A percentile compares a stretch with the other conserved stretches of the same genome.
Conservation (phyloP, 345 rosid species). For the Psidium guajava region DNA sequence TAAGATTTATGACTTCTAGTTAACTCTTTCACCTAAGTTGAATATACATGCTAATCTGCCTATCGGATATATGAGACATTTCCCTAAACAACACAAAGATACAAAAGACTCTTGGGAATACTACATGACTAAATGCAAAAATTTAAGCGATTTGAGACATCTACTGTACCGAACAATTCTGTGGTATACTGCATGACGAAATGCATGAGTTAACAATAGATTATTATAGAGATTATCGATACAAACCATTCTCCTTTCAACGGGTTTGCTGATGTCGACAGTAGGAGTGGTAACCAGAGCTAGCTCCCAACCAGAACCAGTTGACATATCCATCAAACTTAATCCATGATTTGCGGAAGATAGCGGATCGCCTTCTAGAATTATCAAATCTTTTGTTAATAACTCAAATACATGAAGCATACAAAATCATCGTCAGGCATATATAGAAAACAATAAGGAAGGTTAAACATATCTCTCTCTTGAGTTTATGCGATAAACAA, state of each 20-base stretch:
- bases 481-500: not conserved
- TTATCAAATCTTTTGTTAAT: not conserved
- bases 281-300: slow-evolving; percentile 75
- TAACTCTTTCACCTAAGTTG: not conserved
- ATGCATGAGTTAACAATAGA: not conserved
- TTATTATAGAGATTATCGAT: not conserved
- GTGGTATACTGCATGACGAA: not conserved
- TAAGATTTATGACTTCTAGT: not conserved
- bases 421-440: not conserved
- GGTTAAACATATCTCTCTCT: not conserved
- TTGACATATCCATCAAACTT: slow-evolving; percentile 25
- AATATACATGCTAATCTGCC: not conserved
- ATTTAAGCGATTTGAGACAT: not conserved
- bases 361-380: slow-evolving; percentile 28
- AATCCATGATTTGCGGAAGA: slow-evolving; percentile 34
- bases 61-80: not conserved
- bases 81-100: not conserved
- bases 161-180: not conserved
- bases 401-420: not conserved
- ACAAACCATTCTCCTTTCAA: slow-evolving; percentile 51
- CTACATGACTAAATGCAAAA: not conserved
- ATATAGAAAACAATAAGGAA: not conserved
- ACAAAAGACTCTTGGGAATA: not conserved
- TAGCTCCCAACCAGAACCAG: slow-evolving; percentile 87
- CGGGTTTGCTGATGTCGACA: slow-evolving; percentile 15